These are phyloP conservation scores for Gamarada debralockiae DNA, from an alignment of 495 filamentous ascomycete species.

Conservation along the genomic window DNA sequence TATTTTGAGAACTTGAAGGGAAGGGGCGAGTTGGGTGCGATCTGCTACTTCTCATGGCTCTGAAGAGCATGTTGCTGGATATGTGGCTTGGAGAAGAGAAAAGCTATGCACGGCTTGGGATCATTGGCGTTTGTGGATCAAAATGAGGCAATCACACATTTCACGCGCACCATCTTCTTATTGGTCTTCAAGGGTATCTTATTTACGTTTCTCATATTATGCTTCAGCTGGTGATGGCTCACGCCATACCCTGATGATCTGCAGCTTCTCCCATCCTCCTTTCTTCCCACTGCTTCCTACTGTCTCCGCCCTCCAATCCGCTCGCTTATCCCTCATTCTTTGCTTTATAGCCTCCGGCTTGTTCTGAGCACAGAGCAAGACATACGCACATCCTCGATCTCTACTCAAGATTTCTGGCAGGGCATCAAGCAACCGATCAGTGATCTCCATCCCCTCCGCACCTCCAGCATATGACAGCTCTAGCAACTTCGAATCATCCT, in stretches of 20 bases:
- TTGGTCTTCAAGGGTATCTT: background rate
- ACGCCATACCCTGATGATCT: constrained; percentile 76
- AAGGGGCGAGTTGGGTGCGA: background rate
- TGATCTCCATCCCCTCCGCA: constrained; percentile 87
- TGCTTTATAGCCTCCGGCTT: constrained; percentile 70
- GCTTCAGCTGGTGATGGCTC: background rate
- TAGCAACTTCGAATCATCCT: constrained; percentile 69
- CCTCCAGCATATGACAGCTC: constrained; percentile 87
- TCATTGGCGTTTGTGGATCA: constrained; percentile 24
- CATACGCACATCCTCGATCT: constrained; percentile 73
- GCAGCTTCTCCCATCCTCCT: constrained; percentile 89
- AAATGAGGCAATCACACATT: constrained; percentile 9
- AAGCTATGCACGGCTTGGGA: background rate
- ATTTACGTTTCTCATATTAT: background rate
- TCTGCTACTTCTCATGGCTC: constrained; percentile 16
- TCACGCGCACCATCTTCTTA: background rate
- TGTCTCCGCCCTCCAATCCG: constrained; percentile 68
- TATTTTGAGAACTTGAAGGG: background rate
- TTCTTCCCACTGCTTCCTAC: constrained; percentile 79
- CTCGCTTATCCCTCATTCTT: constrained; percentile 51
- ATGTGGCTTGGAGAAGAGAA: constrained; percentile 1
- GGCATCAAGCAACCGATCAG: constrained; percentile 65
- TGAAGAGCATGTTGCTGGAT: constrained; percentile 1
- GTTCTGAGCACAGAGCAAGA: constrained; percentile 88
- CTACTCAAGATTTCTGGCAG: constrained; percentile 59